Evolutionary conservation across 768 basidiomycete genomes (phyloP), one percentile per base, ranked within the genome.

Genomic region (Pleurotus tuoliensis): DNA sequence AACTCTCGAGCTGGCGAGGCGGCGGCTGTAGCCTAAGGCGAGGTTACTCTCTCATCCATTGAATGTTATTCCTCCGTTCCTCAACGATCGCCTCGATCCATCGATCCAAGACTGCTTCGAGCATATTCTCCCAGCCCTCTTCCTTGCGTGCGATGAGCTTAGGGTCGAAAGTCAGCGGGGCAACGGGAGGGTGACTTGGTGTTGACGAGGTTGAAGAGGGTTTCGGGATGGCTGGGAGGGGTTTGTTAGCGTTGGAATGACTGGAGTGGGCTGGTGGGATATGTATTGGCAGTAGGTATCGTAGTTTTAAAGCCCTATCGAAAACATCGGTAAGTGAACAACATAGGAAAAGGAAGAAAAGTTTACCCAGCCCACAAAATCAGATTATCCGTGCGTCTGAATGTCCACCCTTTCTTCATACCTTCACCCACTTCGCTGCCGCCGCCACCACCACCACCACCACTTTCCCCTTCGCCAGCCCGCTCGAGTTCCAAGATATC

Each of bases 371-470:
- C 86, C 87, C 90, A 95, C 18, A 93, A 68, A 22, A 90, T 76
- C 25, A 96, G 71, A 66, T 95, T 96, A 69, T 95, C 94, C 1
- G 85, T 90, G 56, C 92, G 72, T 58, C 94, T 74, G 67, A 93
- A 95, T 16, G 92, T 92, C 88, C 90, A 92, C 0, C 86, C 83
- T 58, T 76, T 80, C 70, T 78, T 82, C 4, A 67, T 67, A 46
- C 73, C 75, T 57, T 80, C 78, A 22, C 56, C 66, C 8, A 67
- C 66, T 16, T 66, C 64, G 11, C 63, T 69, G 0, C 77, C 76
- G 30, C 30, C 30, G 4, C 30, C 24, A 24, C 24, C 24, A 5
- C 63, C 69, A 0, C 77, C 76, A 11, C 30, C 30, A 11, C 30
- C 30, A 34, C 30, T 34, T 34, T 9, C 30, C 6, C 67, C 66